phyloP scores from a whole-genome alignment of 148 eudicot genomes.

The Diospyros lotus region DNA sequence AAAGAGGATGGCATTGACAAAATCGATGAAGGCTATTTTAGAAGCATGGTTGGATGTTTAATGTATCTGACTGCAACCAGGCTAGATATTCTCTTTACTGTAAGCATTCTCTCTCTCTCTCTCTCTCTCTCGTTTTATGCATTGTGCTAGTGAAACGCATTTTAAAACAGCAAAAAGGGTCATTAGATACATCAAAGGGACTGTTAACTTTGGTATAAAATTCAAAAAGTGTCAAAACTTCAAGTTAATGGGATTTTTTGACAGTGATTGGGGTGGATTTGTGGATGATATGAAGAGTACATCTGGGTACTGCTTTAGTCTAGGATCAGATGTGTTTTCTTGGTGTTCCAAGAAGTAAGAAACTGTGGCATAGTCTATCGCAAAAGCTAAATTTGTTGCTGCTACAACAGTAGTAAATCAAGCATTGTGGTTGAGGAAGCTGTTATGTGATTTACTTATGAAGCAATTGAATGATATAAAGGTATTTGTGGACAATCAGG shows the following conservation, averaged over 20 bases:
- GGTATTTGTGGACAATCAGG: not conserved
- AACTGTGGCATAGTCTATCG: not conserved
- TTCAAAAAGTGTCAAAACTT: not conserved
- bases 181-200: conserved; percentile 11
- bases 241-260: not conserved
- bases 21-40: conserved; percentile 4
- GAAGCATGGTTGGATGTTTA: conserved; percentile 10
- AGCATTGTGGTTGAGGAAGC: conserved; percentile 9
- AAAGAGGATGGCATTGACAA: not conserved
- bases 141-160: conserved; percentile 7
- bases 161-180: conserved; percentile 7
- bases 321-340: conserved; percentile 7
- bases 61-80: conserved; percentile 12
- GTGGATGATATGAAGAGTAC: conserved; percentile 14
- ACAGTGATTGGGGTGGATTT: conserved; percentile 15
- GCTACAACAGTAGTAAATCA: conserved; percentile 5
- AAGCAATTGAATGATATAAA: not conserved
- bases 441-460: conserved; percentile 2
- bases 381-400: not conserved
- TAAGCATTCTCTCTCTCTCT: conserved; percentile 17
- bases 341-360: conserved; percentile 11
- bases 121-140: conserved; percentile 15
- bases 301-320: not conserved
- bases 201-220: conserved; percentile 5
- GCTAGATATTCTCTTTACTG: conserved; percentile 10